phyloP scores from a whole-genome alignment of 176 grass and related monocot genomes.

The Thalia dealbata region DNA sequence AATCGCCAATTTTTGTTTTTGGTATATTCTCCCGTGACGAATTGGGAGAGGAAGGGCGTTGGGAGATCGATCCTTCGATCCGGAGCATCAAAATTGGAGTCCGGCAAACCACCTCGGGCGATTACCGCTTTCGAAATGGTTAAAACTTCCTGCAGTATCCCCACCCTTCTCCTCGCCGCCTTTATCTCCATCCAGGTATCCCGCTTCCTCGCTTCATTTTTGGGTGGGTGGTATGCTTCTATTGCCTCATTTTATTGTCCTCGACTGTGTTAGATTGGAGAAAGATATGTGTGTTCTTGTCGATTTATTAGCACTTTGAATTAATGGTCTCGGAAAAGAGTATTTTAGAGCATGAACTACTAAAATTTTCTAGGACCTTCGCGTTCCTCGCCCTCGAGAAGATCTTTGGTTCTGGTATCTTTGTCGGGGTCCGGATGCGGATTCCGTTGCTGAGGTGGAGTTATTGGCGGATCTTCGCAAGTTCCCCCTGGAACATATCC shows the following conservation, averaged over 20 bases:
- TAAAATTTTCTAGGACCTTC: too few relatives aligned
- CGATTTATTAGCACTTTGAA: neutral
- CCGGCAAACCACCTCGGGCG: neutral
- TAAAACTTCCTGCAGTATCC: slow-evolving; percentile 39
- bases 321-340: neutral
- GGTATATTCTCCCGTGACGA: too few relatives aligned
- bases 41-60: neutral
- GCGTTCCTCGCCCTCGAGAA: too few relatives aligned
- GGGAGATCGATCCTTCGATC: neutral
- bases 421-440: too few relatives aligned
- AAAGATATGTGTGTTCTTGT: neutral
- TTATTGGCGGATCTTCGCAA: too few relatives aligned
- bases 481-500: too few relatives aligned
- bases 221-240: neutral
- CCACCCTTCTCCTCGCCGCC: slow-evolving; percentile 47
- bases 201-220: too few relatives aligned
- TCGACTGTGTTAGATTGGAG: neutral
- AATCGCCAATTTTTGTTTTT: too few relatives aligned
- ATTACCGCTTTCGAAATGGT: slow-evolving; percentile 32
- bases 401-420: too few relatives aligned
- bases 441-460: too few relatives aligned
- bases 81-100: neutral
- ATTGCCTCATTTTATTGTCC: neutral
- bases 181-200: slow-evolving; percentile 95
- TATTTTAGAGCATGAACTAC: too few relatives aligned